Evolutionary conservation across 2,329 filamentous ascomycete species (phyloP).

Genomic region (Hymenoscyphus albidus): DNA sequence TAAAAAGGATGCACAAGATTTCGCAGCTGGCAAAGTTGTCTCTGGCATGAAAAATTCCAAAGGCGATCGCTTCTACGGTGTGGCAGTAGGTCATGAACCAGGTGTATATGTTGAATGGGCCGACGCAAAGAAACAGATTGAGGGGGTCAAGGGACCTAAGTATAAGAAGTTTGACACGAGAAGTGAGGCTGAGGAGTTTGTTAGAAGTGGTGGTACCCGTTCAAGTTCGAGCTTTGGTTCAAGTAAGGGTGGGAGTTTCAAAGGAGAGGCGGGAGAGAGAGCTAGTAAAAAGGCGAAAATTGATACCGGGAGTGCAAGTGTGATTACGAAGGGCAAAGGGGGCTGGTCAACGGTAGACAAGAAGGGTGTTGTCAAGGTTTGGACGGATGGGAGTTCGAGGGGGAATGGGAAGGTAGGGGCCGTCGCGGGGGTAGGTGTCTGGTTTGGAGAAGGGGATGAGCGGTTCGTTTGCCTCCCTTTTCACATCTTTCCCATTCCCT

Average conservation of each 20-base stretch:
- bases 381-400: slow-evolving; percentile 37
- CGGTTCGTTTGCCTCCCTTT: slow-evolving; percentile 40
- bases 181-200: slow-evolving; percentile 74
- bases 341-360: not conserved
- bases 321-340: not conserved
- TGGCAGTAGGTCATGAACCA: slow-evolving; percentile 54
- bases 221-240: too few species aligned
- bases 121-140: slow-evolving; percentile 68
- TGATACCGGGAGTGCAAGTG: not conserved
- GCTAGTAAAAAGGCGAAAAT: slow-evolving; percentile 21
- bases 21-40: slow-evolving; percentile 56
- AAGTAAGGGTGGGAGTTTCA: slow-evolving; percentile 28
- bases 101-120: slow-evolving; percentile 64
- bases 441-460: slow-evolving; percentile 53
- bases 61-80: slow-evolving; percentile 53
- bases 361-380: slow-evolving; percentile 17
- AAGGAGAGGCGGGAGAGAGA: slow-evolving; percentile 28
- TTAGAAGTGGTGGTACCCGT: slow-evolving; percentile 42
- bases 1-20: slow-evolving; percentile 73
- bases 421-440: slow-evolving; percentile 60
- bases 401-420: slow-evolving; percentile 55
- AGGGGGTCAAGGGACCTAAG: slow-evolving; percentile 64
- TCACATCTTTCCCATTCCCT: not conserved
- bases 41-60: slow-evolving; percentile 32
- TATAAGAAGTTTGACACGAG: slow-evolving; percentile 66